Evolutionary conservation across 1,284 basidiomycete genomes (phyloP), one percentile per base, ranked within the genome.

Genomic region (Malassezia restricta): DNA sequence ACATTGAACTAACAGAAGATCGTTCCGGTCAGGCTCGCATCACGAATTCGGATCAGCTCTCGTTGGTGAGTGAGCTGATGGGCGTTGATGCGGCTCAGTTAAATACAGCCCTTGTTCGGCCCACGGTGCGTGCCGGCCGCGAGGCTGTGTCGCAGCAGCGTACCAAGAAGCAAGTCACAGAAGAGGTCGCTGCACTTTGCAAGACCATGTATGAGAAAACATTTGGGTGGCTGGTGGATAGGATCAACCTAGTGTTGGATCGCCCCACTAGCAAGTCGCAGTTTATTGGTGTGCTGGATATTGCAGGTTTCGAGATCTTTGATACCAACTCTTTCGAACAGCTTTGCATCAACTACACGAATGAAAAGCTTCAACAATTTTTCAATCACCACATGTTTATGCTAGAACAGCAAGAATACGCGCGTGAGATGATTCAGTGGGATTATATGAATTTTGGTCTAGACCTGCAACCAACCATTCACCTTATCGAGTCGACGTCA

Each of bases 311-410:
- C 76, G 94, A 99, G 74, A 98, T 98, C 68, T 76, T 81, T 57
- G 75, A 77, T 73, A 70, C 69, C 51, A 77, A 77, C 59, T 68
- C 65, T 46, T 99, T 98, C 74, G 94, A 99, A 71, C 94, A 99
- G 75, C 81, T 99, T 24, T 82, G 94, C 65, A 99, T 99, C 81
- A 99, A 99, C 74, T 95, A 89, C 72, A 98, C 94, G 40, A 98
- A 98, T 77, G 70, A 73, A 42, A 70, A 66, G 59, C 62, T 73
- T 15, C 70, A 73, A 51, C 70, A 74, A 44, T 74, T 74, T 54
- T 74, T 74, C 81, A 99, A 98, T 71, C 90, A 96, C 75, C 94
- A 98, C 75, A 98, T 98, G 94, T 98, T 99, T 74, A 90, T 95
- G 11, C 81, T 98, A 37, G 94, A 99, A 77, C 94, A 99, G 74